Evolutionary conservation across 2,329 filamentous ascomycete genomes (phyloP).

Genomic region (Xylaria sp.): DNA sequence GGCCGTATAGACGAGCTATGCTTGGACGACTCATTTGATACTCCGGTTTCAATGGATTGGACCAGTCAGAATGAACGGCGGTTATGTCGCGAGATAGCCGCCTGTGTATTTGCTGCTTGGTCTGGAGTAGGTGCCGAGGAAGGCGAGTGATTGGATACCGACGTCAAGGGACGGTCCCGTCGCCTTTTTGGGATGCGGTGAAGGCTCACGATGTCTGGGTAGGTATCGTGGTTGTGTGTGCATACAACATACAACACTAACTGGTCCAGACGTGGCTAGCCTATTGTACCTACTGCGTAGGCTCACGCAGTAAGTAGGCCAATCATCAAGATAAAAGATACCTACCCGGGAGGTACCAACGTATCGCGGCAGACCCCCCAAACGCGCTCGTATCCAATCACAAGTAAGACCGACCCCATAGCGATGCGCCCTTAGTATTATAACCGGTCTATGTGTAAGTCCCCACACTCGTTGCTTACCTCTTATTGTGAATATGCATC

Average conservation of each 20-base stretch:
- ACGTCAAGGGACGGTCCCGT: conserved; percentile 11
- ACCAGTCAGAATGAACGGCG: conserved; percentile 17
- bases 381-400: conserved; percentile 9
- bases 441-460: background rate
- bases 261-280: background rate
- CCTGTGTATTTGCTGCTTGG: conserved; percentile 11
- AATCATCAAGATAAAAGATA: background rate
- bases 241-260: conserved; percentile 1
- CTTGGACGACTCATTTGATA: conserved; percentile 20
- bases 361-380: background rate
- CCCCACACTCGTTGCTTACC: conserved; percentile 17
- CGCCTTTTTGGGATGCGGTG: conserved; percentile 25
- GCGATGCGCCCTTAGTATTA: background rate
- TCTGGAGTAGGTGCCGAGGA: background rate
- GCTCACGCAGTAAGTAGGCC: background rate
- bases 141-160: conserved; percentile 26
- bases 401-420: background rate
- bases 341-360: conserved; percentile 24
- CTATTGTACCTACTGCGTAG: too few species aligned
- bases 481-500: background rate
- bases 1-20: conserved; percentile 6
- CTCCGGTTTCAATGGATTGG: conserved; percentile 27
- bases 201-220: conserved; percentile 33
- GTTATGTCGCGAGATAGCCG: conserved; percentile 21
- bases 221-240: background rate